Conservation (phyloP, 257 asterid species). For the Rubia yunnanensis region DNA sequence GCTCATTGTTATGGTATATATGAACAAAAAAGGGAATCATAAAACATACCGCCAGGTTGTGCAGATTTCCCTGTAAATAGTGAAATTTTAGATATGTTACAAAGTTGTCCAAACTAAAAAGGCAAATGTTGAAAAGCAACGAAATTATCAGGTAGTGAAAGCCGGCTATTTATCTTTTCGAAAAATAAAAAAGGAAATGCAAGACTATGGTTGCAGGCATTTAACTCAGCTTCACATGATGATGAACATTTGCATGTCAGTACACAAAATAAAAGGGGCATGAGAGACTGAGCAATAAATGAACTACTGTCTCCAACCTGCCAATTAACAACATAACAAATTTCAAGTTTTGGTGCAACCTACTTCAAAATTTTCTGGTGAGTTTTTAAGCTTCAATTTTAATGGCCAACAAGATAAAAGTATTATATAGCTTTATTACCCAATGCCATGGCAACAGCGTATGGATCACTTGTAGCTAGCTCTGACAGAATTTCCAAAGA, state of each 20-base stretch:
- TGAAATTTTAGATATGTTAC: slow-evolving; percentile 17
- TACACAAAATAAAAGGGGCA: slow-evolving; percentile 2
- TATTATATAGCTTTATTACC: slow-evolving; percentile 41
- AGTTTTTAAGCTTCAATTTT: not conserved
- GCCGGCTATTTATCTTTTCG: too few species aligned
- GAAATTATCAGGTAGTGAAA: not conserved
- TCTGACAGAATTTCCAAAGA: slow-evolving; percentile 87
- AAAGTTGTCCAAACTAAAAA: not conserved
- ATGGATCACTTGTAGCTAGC: slow-evolving; percentile 79
- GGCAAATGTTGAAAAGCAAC: not conserved
- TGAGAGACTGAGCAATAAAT: not conserved
- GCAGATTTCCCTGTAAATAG: slow-evolving; percentile 70
- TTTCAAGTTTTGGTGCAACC: not conserved
- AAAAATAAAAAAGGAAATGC: too few species aligned
- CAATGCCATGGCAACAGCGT: slow-evolving; percentile 87
- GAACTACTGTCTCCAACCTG: not conserved
- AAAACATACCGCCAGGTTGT: slow-evolving; percentile 80
- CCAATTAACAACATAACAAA: not conserved
- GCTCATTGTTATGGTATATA: not conserved
- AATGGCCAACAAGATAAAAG: not conserved
- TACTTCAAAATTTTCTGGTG: not conserved
- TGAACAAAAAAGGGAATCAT: slow-evolving; percentile 6
- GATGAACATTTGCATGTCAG: not conserved
- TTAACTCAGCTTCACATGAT: not conserved
- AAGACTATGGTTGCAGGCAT: not conserved